Conservation (phyloP, 1,284 basidiomycete genomes). For the Austroboletus olivaceoglutinosus region DNA sequence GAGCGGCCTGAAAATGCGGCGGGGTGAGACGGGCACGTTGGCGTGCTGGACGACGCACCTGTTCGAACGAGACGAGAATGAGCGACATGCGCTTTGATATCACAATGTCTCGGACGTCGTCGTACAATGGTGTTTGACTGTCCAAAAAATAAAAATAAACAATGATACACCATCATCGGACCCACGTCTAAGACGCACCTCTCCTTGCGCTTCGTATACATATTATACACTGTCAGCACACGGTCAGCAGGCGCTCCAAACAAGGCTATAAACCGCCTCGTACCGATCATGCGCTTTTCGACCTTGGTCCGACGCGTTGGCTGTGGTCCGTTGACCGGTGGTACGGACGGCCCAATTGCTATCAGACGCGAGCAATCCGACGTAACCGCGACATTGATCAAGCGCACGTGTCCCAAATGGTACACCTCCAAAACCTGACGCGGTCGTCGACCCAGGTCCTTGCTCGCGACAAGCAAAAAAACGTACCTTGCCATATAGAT, state of each 20-base stretch:
- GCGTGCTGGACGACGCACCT: slow-evolving; percentile 39
- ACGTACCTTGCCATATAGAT: slow-evolving; percentile 48
- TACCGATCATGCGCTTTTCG: slow-evolving; percentile 75
- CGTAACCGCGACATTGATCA: slow-evolving; percentile 76
- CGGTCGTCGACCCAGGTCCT: no score
- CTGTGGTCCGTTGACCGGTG: slow-evolving; percentile 57
- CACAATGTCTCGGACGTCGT: slow-evolving; percentile 74
- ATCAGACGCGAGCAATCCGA: slow-evolving; percentile 62
- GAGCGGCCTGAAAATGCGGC: slow-evolving; percentile 51
- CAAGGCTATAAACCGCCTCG: slow-evolving; percentile 13
- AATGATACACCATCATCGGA: not conserved
- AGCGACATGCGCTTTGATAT: slow-evolving; percentile 55
- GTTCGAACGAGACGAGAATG: slow-evolving; percentile 57
- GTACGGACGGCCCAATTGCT: slow-evolving; percentile 64
- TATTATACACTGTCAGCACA: slow-evolving; percentile 61
- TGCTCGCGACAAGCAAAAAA: not conserved
- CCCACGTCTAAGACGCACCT: slow-evolving; percentile 44
- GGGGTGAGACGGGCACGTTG: not conserved
- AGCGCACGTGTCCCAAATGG: slow-evolving; percentile 61
- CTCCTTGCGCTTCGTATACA: slow-evolving; percentile 61
- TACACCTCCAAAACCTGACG: slow-evolving; percentile 50
- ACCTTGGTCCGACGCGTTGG: slow-evolving; percentile 65
- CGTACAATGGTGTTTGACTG: slow-evolving; percentile 72
- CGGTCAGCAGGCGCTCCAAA: slow-evolving; percentile 2
- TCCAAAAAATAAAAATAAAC: not conserved